Evolutionary conservation across 2,329 filamentous ascomycete species (phyloP), one percentile per base, ranked within the genome.

Genomic region (Clathrospora elynae): DNA sequence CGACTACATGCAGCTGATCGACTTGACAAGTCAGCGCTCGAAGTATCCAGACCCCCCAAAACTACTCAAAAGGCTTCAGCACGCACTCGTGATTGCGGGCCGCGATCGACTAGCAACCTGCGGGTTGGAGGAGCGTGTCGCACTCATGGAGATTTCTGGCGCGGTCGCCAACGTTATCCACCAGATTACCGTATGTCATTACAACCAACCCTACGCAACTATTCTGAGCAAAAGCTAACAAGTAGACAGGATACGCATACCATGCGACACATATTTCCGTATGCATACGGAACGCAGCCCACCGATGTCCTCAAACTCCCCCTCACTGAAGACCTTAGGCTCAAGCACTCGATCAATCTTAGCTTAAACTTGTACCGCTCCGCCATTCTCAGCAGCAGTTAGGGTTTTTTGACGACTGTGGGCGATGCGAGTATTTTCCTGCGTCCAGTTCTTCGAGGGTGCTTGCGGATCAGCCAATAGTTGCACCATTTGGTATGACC

Each of bases 111-210:
- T 62, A 12, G 69, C 72, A 11, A 51, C 74, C 14, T 73, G 71
- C 40, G 68, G 77, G 10, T 70, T 82, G 5, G 72, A 75, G 39
- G 75, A 79, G 43, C 71, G 82, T 38, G 88, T 91, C 28, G 89
- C 90, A 0, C 78, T 92, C 39, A 84, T 86, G 52, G 90, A 95
- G 62, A 95, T 96, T 80, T 86, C 86, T 32, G 82, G 83, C 38
- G 78, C 84, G 31, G 82, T 92, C 46, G 87, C 87, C 7, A 79
- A 80, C 49, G 80, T 84, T 64, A 80, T 87, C 46, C 74, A 84
- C 2, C 61, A 64, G 52, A 61, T 70, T 28, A 59, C 60, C 56
- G 73, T 66, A 61, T 24, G 62, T 50, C 6, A 11, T 17, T 29
- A 5, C 4, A 12, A 35, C 25, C 20, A 11, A 8, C 8, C 11